Base-by-base conservation (phyloP, 83 land plant genomes). In the Diphasiastrum complanatum region DNA sequence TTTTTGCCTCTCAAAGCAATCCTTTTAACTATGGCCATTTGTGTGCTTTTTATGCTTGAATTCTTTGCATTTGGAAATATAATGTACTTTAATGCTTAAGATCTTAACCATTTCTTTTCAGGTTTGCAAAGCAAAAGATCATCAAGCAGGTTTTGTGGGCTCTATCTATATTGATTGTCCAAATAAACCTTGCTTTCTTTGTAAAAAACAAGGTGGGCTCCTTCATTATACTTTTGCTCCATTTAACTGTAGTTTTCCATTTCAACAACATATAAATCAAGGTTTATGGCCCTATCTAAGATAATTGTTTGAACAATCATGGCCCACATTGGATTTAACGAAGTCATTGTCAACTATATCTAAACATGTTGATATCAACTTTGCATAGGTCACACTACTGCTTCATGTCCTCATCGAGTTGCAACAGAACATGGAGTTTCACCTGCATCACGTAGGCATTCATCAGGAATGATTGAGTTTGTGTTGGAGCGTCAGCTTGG, bases 91-190 rank as follows among this genome's bases (percentile, higher is more conserved):
- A n/a, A n/a, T n/a, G n/a, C n/a, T n/a, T n/a, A n/a, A n/a, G n/a
- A n/a, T n/a, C n/a, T n/a, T n/a, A n/a, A n/a, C n/a, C n/a, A n/a
- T n/a, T n/a, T 10, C 53, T 33, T 8, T 51, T 26, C 75, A 93
- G 99, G 99, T 89, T 0, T 93, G 99, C 62, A 93, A 93, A 73
- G 77, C 55, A 47, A 64, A 69, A 28, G 96, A 95, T 20, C 99
- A 93, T 70, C 86, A 89, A 68, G 99, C 99, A 1, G 99, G 99
- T 18, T 93, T 93, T 49, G 77, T 75, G 56, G 99, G 99, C 3
- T 95, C 96, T 30, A 78, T 87, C 6, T 93, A 93, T 64, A 70
- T 93, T 33, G 96, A 93, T 51, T 93, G 99, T 65, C 96, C 99
- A 0, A 85, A 78, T 72, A 85, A 78, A 60, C 98, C 98, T 3